Conservation (phyloP, 192 early-diverging fungal genomes). For the Spizellomyces sp. region DNA sequence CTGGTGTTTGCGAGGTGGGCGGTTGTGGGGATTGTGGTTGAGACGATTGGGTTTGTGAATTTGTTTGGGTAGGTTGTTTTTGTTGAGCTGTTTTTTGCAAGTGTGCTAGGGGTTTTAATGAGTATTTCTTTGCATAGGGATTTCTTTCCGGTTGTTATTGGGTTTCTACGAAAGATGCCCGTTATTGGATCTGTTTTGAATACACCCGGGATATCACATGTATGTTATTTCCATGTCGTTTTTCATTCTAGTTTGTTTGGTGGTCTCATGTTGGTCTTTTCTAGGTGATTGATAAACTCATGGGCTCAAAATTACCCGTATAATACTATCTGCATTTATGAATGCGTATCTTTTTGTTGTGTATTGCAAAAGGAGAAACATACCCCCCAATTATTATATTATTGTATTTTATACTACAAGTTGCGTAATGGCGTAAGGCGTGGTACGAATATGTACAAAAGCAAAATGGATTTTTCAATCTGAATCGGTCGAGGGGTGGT, state of each 20-base stretch:
- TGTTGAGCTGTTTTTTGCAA: background rate
- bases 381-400: too few species aligned
- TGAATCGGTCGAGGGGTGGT: too few species aligned
- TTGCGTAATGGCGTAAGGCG: too few species aligned
- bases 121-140: too few species aligned
- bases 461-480: too few species aligned
- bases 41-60: conserved; percentile 95
- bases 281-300: conserved; percentile 55
- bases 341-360: background rate
- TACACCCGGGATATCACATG: conserved; percentile 78
- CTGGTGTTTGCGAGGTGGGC: conserved; percentile 92
- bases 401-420: too few species aligned
- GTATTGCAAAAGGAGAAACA: too few species aligned
- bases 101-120: too few species aligned
- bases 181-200: conserved; percentile 86
- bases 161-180: conserved; percentile 85
- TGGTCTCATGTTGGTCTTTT: background rate
- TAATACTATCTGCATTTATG: conserved; percentile 24
- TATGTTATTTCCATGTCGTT: background rate
- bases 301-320: conserved; percentile 62
- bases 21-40: conserved; percentile 83
- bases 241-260: background rate
- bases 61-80: conserved; percentile 79
- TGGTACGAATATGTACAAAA: too few species aligned
- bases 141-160: conserved; percentile 92